Evolutionary conservation across 257 asterid genomes (phyloP).

Genomic region (Solanum chiquidenum): DNA sequence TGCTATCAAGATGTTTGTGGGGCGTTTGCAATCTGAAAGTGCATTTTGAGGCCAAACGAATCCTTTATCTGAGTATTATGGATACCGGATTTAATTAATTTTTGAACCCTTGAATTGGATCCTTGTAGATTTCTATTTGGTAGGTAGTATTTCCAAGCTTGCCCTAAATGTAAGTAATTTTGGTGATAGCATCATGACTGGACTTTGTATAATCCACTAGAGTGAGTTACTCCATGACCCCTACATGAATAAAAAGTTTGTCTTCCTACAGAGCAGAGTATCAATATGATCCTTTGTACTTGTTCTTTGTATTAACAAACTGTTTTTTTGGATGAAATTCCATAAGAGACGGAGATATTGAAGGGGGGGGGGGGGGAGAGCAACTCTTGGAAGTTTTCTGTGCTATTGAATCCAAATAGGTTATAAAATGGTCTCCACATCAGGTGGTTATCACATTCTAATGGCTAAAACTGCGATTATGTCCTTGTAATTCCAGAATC

Average conservation of each 20-base stretch:
- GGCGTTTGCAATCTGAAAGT: neutral
- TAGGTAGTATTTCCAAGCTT: neutral
- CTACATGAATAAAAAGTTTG: neutral
- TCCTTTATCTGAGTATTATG: neutral
- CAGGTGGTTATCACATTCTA: neutral
- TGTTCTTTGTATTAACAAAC: neutral
- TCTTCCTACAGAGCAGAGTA: neutral
- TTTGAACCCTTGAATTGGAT: neutral
- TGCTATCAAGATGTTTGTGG: neutral
- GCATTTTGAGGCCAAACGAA: neutral
- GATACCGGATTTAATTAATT: neutral
- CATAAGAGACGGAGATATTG: neutral
- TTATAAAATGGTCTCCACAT: neutral
- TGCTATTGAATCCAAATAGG: neutral
- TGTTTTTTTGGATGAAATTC: neutral
- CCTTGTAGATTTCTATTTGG: neutral
- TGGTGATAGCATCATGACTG: neutral
- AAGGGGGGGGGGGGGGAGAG: neutral
- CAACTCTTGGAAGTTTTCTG: neutral
- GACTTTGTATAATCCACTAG: neutral
- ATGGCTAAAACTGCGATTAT: neutral
- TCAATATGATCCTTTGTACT: neutral
- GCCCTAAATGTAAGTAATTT: neutral
- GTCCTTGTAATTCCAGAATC: neutral
- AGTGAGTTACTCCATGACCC: neutral